These are phyloP conservation scores for Rosa hybrid DNA, from an alignment of 331 rosid species.

Conservation along the genomic window DNA sequence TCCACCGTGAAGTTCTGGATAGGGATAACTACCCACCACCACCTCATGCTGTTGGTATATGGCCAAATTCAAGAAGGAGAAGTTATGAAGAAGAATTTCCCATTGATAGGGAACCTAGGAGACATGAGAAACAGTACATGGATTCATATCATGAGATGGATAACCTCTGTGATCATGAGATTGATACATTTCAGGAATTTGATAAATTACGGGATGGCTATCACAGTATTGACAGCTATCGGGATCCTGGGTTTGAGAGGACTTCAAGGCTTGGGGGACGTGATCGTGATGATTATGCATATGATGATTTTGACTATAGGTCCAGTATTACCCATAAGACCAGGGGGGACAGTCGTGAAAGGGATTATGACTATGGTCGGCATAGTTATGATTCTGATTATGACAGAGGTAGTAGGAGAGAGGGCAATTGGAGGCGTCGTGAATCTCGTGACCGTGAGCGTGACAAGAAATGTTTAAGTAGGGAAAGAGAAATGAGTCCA, in stretches of 20 bases:
- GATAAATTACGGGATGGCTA: conserved; percentile 78
- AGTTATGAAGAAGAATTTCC: conserved; percentile 79
- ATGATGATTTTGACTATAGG: conserved; percentile 76
- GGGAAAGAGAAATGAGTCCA: conserved; percentile 78
- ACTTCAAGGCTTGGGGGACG: conserved; percentile 61
- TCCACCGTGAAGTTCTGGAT: conserved; percentile 64
- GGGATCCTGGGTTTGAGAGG: conserved; percentile 72
- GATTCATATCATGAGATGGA: conserved; percentile 72
- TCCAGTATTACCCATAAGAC: conserved; percentile 59
- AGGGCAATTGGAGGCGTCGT: conserved; percentile 75
- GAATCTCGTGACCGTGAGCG: conserved; percentile 74
- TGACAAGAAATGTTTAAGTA: conserved; percentile 65
- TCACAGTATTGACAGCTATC: conserved; percentile 52
- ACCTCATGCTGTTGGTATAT: conserved; percentile 62
- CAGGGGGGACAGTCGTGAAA: conserved; percentile 85
- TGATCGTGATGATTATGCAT: conserved; percentile 70
- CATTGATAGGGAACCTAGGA: conserved; percentile 74
- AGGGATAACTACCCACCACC: conserved; percentile 79
- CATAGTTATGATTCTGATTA: conserved; percentile 94
- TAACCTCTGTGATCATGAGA: conserved; percentile 59
- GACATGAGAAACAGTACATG: conserved; percentile 64
- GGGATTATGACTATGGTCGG: conserved; percentile 71
- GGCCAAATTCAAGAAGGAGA: conserved; percentile 85
- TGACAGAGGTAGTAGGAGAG: conserved; percentile 78
- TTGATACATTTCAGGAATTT: conserved; percentile 60